Conservation (phyloP, 2,329 filamentous ascomycete genomes). For the Acrocalymma vagum region DNA sequence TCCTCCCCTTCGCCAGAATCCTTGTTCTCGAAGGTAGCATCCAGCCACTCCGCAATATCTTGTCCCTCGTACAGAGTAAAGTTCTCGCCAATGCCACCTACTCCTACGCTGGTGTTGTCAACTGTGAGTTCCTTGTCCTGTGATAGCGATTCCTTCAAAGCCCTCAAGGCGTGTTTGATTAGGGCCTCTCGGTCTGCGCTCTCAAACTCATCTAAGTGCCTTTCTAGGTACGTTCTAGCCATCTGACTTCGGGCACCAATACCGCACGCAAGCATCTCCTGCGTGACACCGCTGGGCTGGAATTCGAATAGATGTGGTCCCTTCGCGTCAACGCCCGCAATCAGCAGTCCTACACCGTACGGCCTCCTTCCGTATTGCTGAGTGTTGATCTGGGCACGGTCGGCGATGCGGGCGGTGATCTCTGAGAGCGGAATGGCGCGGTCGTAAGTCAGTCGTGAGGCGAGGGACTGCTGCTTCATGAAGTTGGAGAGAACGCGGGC, state of each 20-base stretch:
- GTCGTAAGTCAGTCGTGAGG: slow-evolving; percentile 94
- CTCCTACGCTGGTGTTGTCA: slow-evolving; percentile 92
- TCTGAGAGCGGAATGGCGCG: slow-evolving; percentile 89
- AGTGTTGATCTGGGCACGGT: slow-evolving; percentile 97
- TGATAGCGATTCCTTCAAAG: slow-evolving; percentile 92
- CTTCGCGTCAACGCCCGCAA: slow-evolving; percentile 91
- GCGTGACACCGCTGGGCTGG: slow-evolving; percentile 93
- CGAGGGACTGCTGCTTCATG: slow-evolving; percentile 99
- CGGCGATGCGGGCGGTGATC: slow-evolving; percentile 90
- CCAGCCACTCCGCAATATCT: slow-evolving; percentile 85
- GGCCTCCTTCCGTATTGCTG: slow-evolving; percentile 97
- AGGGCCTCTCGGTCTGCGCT: slow-evolving; percentile 82
- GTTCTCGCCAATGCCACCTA: slow-evolving; percentile 79
- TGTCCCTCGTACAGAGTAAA: slow-evolving; percentile 93
- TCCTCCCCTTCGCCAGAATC: slow-evolving; percentile 46
- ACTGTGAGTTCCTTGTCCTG: slow-evolving; percentile 98
- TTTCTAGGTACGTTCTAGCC: slow-evolving; percentile 95
- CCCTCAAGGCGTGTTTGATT: slow-evolving; percentile 87
- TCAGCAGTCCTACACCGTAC: slow-evolving; percentile 92
- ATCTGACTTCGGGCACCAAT: slow-evolving; percentile 97
- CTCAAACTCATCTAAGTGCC: slow-evolving; percentile 85
- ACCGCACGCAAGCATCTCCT: slow-evolving; percentile 96
- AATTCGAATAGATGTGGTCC: slow-evolving; percentile 98
- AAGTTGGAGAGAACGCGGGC: slow-evolving; percentile 99
- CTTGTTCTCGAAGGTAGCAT: slow-evolving; percentile 66